Evolutionary conservation across 2,329 filamentous ascomycete species (phyloP).

Genomic region (Cytospora paraplurivora): DNA sequence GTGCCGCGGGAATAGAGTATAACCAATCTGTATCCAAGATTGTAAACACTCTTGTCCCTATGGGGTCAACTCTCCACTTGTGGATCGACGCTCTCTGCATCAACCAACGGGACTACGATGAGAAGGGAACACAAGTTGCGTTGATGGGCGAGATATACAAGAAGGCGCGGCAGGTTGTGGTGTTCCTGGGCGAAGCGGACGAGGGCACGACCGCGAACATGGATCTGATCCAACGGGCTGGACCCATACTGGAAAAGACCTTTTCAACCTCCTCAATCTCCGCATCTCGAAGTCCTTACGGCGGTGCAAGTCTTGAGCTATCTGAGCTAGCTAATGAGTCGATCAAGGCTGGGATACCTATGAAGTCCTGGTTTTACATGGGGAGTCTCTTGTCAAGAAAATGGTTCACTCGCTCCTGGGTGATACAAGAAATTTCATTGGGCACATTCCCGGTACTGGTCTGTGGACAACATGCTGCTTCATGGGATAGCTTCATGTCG

Average conservation of each 20-base stretch:
- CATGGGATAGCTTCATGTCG: not conserved
- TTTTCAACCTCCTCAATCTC: not conserved
- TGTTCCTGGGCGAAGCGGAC: conserved; percentile 7
- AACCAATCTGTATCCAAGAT: conserved; percentile 8
- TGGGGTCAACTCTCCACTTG: not conserved
- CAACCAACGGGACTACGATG: conserved; percentile 6
- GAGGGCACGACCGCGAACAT: not conserved
- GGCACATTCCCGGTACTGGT: conserved; percentile 4
- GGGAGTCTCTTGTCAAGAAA: conserved; percentile 3
- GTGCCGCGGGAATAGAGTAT: not conserved
- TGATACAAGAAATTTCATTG: conserved; percentile 27
- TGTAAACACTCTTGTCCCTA: not conserved
- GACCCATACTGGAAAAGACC: not conserved
- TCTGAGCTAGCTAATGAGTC: too few species aligned
- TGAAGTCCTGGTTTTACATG: not conserved
- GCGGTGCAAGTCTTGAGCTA: not conserved
- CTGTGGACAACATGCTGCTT: conserved; percentile 5
- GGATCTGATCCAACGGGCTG: conserved; percentile 3
- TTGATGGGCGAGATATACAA: conserved; percentile 5
- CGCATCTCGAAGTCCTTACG: not conserved
- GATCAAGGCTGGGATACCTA: not conserved
- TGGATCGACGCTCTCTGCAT: conserved; percentile 18
- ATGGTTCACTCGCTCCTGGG: conserved; percentile 28
- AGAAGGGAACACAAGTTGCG: conserved; percentile 10
- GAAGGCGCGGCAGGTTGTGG: conserved; percentile 7